Base-by-base conservation (phyloP, 2,329 filamentous ascomycete species). In the Ophiostoma australiae region DNA sequence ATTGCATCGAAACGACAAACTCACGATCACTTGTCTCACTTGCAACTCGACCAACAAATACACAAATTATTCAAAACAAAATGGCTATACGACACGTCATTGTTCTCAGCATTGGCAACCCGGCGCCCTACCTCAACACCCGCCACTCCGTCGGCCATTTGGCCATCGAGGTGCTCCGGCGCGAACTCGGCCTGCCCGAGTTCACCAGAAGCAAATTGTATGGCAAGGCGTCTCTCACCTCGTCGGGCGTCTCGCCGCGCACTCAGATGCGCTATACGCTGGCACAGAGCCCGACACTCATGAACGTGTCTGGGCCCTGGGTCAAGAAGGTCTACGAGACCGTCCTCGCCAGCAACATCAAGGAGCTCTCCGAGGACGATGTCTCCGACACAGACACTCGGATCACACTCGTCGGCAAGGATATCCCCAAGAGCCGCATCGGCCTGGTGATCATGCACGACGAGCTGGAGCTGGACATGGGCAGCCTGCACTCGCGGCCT, bases 111-210 rank as follows among this genome's bases (percentile, higher is more conserved):
- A 86, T 99, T 73, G 95, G 95, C 75, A 98, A 98, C 76, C 93
- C 91, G 7, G 83, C 86, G 7, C 82, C 88, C 1, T 94, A 94
- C 80, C 86, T 87, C 74, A 85, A 90, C 74, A 96, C 92, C 27
- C 88, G 94, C 8, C 95, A 98, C 81, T 94, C 90, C 33, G 93
- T 93, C 17, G 95, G 94, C 13, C 94, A 98, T 81, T 86, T 89
- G 71, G 86, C 93, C 66, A 86, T 97, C 74, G 82, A 86, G 70
- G 82, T 85, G 2, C 81, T 94, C 10, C 83, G 84, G 27, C 82
- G 80, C 20, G 78, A 80, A 35, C 80, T 90, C 31, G 75, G 74
- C 2, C 82, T 87, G 74, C 82, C 88, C 0, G 71, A 80, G 0
- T 89, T 90, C 76, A 77, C 81, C 76, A 31, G 81, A 78, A 66